These are phyloP conservation scores for Didymella keratinophila DNA, from an alignment of 2,329 filamentous ascomycete species.

Conservation along the genomic window DNA sequence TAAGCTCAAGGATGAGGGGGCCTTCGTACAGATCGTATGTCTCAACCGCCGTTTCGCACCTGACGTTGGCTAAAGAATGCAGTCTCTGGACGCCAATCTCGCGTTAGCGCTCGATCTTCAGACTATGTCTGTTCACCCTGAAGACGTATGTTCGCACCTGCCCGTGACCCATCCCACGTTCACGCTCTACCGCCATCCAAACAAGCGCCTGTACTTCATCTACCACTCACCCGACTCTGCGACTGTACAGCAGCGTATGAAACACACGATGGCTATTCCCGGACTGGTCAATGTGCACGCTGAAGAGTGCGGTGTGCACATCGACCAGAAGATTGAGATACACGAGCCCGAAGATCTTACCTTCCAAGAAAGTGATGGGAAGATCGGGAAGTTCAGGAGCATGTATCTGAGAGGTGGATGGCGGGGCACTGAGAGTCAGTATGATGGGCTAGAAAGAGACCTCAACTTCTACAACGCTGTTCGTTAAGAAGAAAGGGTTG, in stretches of 20 bases:
- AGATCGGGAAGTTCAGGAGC: slow-evolving; percentile 32
- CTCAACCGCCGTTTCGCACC: background rate
- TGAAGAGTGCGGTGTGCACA: slow-evolving; percentile 28
- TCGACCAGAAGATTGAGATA: slow-evolving; percentile 42
- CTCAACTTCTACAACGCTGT: slow-evolving; percentile 22
- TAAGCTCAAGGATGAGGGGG: slow-evolving; percentile 19
- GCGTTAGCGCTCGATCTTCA: slow-evolving; percentile 26
- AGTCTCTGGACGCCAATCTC: slow-evolving; percentile 31
- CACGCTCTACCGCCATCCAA: slow-evolving; percentile 39
- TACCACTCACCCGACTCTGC: slow-evolving; percentile 36
- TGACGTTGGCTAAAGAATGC: background rate
- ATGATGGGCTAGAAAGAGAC: slow-evolving; percentile 27
- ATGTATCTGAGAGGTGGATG: slow-evolving; percentile 31
- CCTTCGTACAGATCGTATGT: slow-evolving; percentile 36
- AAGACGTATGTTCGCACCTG: slow-evolving; percentile 17
- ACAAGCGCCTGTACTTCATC: slow-evolving; percentile 35
- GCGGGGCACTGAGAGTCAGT: slow-evolving; percentile 35
- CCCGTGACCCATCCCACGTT: slow-evolving; percentile 31
- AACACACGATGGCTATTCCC: slow-evolving; percentile 40
- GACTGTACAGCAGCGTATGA: slow-evolving; percentile 40
- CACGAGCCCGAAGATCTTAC: slow-evolving; percentile 35
- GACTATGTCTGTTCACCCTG: slow-evolving; percentile 5
- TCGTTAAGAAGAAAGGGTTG: background rate
- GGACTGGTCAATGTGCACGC: slow-evolving; percentile 41
- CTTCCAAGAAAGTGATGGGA: slow-evolving; percentile 26